Evolutionary conservation across 441 rosid genomes (phyloP), one percentile per base, ranked within the genome.

Genomic region (Raphanus hybrid): DNA sequence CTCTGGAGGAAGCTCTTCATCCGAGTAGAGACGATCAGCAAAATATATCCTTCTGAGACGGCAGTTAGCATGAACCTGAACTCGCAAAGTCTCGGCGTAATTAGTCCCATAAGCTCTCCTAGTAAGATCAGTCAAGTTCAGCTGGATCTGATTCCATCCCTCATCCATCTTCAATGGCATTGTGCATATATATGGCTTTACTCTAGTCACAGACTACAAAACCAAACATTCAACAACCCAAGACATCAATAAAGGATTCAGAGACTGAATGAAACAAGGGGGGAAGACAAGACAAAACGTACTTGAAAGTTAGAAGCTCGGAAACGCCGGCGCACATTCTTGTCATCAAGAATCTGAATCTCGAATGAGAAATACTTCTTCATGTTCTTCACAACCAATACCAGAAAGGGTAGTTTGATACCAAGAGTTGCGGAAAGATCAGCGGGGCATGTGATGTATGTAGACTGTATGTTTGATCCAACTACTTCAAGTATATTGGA

Each of bases 251-350:
- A 65, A 32, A 64, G 8, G 16, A 63, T 54, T 39, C 65, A 41
- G 37, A 71, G 52, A 57, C 34, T 58, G 20, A 41, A 78, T 8
- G 4, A 68, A 20, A 35, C 39, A 69, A 69, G 71, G 84, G 88
- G 84, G 39, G 35, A 32, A 6, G 35, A 7, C 8, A 80, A 82
- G 82, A 89, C 89, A 85, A 83, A 35, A 35, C 98, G 87, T 76
- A 95, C 97, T 87, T 95, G 98, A 82, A 89, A 95, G 82, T 93
- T 95, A 85, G 99, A 95, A 87, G 99, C 92, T 45, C 98, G 91
- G 78, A 95, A 95, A 68, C 98, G 97, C 37, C 99, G 80, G 66
- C 99, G 87, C 52, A 95, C 98, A 59, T 91, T 95, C 95, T 95
- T 95, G 81, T 95, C 99, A 63, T 95, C 99, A 75, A 95, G 83